phyloP scores from a whole-genome alignment of 352 stramenopile species.

The Thraustotheca clavata region DNA sequence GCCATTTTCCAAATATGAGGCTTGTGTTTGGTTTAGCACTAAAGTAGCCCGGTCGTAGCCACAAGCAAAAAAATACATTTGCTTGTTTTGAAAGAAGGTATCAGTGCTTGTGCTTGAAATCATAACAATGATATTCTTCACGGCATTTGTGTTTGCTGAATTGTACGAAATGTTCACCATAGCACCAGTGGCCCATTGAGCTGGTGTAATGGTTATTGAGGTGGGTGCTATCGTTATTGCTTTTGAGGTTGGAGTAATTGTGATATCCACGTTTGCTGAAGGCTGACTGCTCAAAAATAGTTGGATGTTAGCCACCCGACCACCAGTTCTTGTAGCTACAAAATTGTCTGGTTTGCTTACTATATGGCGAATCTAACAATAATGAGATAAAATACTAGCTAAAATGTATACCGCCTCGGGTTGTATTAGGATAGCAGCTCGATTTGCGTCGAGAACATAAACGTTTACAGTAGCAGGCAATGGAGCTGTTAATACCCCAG shows the following conservation, averaged over 20 bases:
- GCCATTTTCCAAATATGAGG: conserved; percentile 23
- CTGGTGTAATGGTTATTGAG: conserved; percentile 1
- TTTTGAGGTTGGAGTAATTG: conserved; percentile 23
- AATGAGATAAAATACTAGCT: conserved; percentile 4
- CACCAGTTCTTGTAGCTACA: conserved; percentile 33
- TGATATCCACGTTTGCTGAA: conserved; percentile 30
- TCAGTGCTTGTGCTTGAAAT: conserved; percentile 11
- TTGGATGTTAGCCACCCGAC: conserved; percentile 34
- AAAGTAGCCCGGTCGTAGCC: background rate
- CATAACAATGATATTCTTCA: background rate
- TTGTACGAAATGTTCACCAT: conserved; percentile 4
- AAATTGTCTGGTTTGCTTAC: conserved; percentile 22
- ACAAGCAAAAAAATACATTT: background rate
- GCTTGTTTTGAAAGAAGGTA: background rate
- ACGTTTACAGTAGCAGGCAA: conserved; percentile 22
- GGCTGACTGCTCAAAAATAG: conserved; percentile 37
- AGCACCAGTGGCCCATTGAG: background rate
- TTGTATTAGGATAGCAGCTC: conserved; percentile 27
- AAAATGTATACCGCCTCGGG: conserved; percentile 33
- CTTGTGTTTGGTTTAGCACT: conserved; percentile 6
- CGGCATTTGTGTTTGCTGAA: background rate
- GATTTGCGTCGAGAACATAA: conserved; percentile 51
- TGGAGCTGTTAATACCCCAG: conserved; percentile 44
- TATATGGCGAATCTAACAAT: background rate
- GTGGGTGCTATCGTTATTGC: background rate